Evolutionary conservation across 116 monocot genomes (phyloP).

Genomic region (Papilionanthe hybrid): DNA sequence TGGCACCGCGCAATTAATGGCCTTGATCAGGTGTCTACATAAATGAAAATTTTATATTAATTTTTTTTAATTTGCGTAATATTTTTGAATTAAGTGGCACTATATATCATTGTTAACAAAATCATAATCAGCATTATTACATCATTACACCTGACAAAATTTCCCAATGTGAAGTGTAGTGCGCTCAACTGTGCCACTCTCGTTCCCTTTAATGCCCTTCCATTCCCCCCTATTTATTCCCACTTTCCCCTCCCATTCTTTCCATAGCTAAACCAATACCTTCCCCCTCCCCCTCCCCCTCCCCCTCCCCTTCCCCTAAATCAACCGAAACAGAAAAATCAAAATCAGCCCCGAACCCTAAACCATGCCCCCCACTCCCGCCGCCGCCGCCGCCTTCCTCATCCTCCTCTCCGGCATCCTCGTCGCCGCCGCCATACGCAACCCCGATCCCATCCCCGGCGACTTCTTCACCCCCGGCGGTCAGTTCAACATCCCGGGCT

Average conservation of each 20-base stretch:
- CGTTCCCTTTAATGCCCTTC: neutral
- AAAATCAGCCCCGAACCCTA: neutral
- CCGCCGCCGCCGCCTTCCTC: conserved; percentile 1
- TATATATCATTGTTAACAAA: too few species aligned
- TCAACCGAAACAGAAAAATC: neutral
- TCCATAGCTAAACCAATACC: neutral
- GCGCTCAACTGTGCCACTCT: neutral
- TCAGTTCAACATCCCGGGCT: conserved; percentile 24
- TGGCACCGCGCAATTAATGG: too few species aligned
- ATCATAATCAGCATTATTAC: too few species aligned
- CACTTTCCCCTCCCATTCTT: neutral
- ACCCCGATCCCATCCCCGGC: neutral
- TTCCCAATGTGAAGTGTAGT: too few species aligned
- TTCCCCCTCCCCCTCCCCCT: neutral
- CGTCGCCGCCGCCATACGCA: conserved; percentile 12
- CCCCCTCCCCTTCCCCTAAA: neutral
- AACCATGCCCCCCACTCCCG: neutral
- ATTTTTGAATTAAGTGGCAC: too few species aligned
- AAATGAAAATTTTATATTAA: too few species aligned
- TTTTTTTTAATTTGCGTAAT: too few species aligned
- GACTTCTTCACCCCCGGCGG: conserved; percentile 14
- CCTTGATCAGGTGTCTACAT: too few species aligned
- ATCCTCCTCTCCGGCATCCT: neutral
- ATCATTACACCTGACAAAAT: too few species aligned
- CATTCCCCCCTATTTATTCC: neutral